phyloP scores from a whole-genome alignment of 352 stramenopile genomes.

The Labyrinthula sp. region DNA sequence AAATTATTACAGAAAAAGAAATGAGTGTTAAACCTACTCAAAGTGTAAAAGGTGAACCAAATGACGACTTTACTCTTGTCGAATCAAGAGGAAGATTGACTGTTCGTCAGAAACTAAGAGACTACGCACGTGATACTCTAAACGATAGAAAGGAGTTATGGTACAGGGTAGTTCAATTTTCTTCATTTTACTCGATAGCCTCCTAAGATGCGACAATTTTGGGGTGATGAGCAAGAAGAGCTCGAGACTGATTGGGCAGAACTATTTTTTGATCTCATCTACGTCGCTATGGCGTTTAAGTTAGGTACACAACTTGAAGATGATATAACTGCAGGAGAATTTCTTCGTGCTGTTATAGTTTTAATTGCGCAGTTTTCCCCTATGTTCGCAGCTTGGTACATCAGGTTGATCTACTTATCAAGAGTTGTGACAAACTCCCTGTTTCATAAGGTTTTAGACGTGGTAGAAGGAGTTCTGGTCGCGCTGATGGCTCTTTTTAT shows the following conservation, averaged over 20 bases:
- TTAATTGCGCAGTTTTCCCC: conserved; percentile 7
- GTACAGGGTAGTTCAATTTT: too few species aligned
- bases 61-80: too few species aligned
- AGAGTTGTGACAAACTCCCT: conserved; percentile 14
- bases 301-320: conserved; percentile 11
- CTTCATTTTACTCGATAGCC: too few species aligned
- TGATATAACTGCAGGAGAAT: conserved; percentile 8
- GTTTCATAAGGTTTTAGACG: conserved; percentile 22
- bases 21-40: too few species aligned
- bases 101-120: too few species aligned
- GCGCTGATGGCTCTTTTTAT: conserved; percentile 22
- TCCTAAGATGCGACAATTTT: too few species aligned
- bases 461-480: conserved; percentile 14
- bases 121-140: too few species aligned
- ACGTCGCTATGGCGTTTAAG: conserved; percentile 15
- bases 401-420: conserved; percentile 21
- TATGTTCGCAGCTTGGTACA: conserved; percentile 16
- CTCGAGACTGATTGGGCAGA: background rate
- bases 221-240: conserved; percentile 4
- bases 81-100: too few species aligned
- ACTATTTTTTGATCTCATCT: conserved; percentile 24
- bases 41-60: too few species aligned
- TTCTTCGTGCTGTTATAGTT: conserved; percentile 28
- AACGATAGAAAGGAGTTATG: too few species aligned
- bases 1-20: too few species aligned